These are phyloP conservation scores for Glycine tomentella DNA, from an alignment of 306 rosid species.

Conservation along the genomic window DNA sequence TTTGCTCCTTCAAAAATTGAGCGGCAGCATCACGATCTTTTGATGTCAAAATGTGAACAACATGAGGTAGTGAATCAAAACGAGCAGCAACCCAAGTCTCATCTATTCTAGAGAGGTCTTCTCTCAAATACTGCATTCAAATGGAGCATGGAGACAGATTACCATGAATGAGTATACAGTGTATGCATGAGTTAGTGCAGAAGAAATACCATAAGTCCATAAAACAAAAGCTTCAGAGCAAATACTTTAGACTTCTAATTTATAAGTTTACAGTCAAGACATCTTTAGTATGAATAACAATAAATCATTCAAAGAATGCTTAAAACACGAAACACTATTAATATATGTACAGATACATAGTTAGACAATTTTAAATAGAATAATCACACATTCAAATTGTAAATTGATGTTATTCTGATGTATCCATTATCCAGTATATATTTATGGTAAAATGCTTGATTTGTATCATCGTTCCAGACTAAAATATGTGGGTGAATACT, in stretches of 20 bases:
- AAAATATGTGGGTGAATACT: not conserved
- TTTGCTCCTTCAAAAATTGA: conserved; percentile 90
- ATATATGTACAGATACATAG: not conserved
- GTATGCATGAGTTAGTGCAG: not conserved
- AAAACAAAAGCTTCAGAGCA: not conserved
- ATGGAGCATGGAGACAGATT: conserved; percentile 44
- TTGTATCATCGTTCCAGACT: not conserved
- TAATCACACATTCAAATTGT: not conserved
- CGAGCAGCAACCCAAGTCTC: conserved; percentile 96
- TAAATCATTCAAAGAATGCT: too few relatives aligned
- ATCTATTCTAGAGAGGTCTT: conserved; percentile 76
- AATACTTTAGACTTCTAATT: not conserved
- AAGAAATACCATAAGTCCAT: conserved; percentile 25
- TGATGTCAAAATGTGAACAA: conserved; percentile 96
- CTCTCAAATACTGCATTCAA: conserved; percentile 82
- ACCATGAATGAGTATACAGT: conserved; percentile 28
- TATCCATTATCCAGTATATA: not conserved
- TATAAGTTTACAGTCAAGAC: not conserved
- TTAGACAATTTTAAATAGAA: conserved; percentile 17
- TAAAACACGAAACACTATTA: not conserved
- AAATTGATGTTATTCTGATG: not conserved
- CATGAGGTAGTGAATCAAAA: conserved; percentile 99
- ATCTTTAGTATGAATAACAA: not conserved
- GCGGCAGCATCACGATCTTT: conserved; percentile 92
- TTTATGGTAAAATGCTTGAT: not conserved